A percentile compares a stretch with the other conserved stretches of the same genome.
phyloP scores from a whole-genome alignment of 2,329 filamentous ascomycete species.

The Microdochium trichocladiopsis region DNA sequence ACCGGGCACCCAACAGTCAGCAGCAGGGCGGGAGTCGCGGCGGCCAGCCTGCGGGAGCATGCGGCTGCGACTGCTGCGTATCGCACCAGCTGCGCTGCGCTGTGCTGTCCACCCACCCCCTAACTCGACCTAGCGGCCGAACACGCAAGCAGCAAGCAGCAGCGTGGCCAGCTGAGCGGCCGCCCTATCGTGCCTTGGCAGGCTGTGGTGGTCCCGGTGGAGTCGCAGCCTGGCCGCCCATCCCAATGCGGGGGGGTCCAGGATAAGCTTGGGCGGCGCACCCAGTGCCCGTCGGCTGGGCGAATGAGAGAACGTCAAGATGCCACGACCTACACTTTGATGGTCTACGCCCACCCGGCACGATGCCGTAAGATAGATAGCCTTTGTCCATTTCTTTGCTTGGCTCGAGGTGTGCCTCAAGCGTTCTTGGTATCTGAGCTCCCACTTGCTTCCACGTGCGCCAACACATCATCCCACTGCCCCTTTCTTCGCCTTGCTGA shows the following conservation, averaged over 20 bases:
- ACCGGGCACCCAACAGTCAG: background rate
- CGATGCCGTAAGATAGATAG: constrained; percentile 19
- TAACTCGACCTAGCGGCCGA: background rate
- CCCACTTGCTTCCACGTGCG: constrained; percentile 2
- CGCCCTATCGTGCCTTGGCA: background rate
- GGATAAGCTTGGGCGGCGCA: background rate
- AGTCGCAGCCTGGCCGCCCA: background rate
- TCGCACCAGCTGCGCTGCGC: background rate
- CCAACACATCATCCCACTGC: background rate
- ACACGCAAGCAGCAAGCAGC: background rate
- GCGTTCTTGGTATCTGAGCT: constrained; percentile 2
- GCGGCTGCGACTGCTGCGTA: background rate
- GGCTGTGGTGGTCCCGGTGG: background rate
- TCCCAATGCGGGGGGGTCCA: background rate
- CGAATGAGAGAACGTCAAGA: constrained; percentile 30
- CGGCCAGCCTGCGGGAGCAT: background rate
- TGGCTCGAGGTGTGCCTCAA: background rate
- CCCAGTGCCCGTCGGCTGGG: constrained; percentile 4
- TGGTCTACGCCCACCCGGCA: constrained; percentile 5
- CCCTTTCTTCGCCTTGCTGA: background rate
- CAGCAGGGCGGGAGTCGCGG: background rate
- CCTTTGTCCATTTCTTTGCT: constrained; percentile 39
- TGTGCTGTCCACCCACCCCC: too few relatives aligned
- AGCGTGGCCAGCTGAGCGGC: background rate
- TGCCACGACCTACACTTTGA: constrained; percentile 24